Conservation (phyloP, 768 basidiomycete species). For the Boletus vermiculosoides region DNA sequence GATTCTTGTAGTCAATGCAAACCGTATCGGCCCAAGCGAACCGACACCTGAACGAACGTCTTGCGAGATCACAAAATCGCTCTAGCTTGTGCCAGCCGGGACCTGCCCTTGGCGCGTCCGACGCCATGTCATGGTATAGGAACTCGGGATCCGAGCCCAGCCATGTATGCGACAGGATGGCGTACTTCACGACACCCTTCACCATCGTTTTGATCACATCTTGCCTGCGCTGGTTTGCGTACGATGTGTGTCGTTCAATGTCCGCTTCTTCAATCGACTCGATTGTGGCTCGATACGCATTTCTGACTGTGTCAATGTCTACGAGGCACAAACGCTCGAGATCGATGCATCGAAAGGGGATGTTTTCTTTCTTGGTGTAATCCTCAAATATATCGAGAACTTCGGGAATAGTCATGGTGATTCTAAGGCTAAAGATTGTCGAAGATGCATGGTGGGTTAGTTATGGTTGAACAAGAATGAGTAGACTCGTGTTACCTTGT, state of each 20-base stretch:
- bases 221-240: conserved; percentile 24
- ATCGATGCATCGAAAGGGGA: conserved; percentile 20
- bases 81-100: conserved; percentile 17
- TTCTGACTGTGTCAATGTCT: conserved; percentile 1
- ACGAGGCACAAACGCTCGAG: conserved; percentile 15
- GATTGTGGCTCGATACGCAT: conserved; percentile 8
- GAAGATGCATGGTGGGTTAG: background rate
- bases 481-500: background rate
- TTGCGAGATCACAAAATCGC: conserved; percentile 11
- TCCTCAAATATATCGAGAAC: conserved; percentile 14
- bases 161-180: conserved; percentile 18
- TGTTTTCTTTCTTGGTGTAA: conserved; percentile 5
- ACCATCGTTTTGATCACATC: conserved; percentile 23
- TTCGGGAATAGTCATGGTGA: conserved; percentile 16
- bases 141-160: background rate
- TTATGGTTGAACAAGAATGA: background rate
- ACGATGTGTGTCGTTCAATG: conserved; percentile 21
- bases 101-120: background rate
- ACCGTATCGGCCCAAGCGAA: conserved; percentile 22
- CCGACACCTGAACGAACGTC: conserved; percentile 12
- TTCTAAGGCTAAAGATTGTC: background rate
- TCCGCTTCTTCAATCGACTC: conserved; percentile 20
- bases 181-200: conserved; percentile 23
- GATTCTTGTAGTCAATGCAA: conserved; percentile 9
- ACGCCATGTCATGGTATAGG: conserved; percentile 6